Conservation (phyloP, 2,329 filamentous ascomycete species). For the Chrysoporthe cubensis region DNA sequence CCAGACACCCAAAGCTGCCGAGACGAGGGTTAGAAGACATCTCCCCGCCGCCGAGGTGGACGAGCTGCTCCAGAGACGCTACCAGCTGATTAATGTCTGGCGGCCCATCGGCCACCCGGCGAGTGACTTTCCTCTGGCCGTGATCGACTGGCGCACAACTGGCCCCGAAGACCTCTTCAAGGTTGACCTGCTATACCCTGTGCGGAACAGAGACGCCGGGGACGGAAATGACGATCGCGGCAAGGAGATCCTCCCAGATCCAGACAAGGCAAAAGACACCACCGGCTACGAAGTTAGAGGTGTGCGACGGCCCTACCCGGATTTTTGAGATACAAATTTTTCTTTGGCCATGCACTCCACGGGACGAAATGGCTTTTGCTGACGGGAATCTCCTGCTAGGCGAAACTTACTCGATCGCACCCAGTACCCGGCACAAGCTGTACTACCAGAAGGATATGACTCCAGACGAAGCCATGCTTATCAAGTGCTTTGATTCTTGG, state of each 20-base stretch:
- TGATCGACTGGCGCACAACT: constrained; percentile 67
- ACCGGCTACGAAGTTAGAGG: constrained; percentile 63
- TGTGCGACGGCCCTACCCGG: constrained; percentile 21
- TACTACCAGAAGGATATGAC: constrained; percentile 72
- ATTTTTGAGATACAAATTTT: neutral
- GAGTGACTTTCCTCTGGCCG: constrained; percentile 65
- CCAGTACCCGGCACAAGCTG: constrained; percentile 62
- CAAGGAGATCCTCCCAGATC: constrained; percentile 60
- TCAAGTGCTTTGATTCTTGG: constrained; percentile 59
- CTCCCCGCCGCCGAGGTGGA: constrained; percentile 58
- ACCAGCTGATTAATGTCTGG: constrained; percentile 74
- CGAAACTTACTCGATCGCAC: constrained; percentile 64
- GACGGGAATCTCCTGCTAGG: constrained; percentile 40
- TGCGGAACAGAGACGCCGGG: constrained; percentile 38
- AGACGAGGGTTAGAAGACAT: constrained; percentile 64
- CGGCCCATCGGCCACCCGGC: constrained; percentile 67
- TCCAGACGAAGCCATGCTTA: constrained; percentile 50
- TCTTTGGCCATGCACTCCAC: too few relatives aligned
- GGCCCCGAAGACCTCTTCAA: constrained; percentile 60
- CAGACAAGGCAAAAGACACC: constrained; percentile 48
- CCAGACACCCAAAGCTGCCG: constrained; percentile 67
- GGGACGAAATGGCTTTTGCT: neutral
- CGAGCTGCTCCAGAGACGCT: constrained; percentile 59
- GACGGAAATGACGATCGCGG: constrained; percentile 57
- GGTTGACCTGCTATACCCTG: constrained; percentile 66